Conservation (phyloP, 1,139 yeast species). For the Geotrichum candidum region DNA sequence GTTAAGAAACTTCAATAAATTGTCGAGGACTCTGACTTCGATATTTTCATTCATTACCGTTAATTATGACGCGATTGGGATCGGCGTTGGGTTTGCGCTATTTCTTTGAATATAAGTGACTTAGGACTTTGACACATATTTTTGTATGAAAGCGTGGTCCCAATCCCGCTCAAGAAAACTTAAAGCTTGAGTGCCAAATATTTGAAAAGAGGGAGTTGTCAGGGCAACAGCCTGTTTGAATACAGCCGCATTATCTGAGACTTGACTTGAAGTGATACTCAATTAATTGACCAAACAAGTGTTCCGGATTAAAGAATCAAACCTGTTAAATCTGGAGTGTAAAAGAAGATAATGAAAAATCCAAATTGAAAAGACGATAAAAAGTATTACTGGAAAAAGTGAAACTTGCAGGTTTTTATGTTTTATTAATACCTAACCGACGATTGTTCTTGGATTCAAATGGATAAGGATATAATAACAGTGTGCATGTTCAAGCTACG, state of each 20-base stretch:
- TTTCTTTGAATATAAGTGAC: neutral
- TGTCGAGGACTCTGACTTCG: neutral
- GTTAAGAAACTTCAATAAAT: neutral
- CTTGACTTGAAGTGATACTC: neutral
- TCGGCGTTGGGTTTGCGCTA: neutral
- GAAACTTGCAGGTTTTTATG: no score
- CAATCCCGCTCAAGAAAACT: neutral
- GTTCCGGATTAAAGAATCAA: neutral
- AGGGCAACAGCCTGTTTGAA: constrained; percentile 7
- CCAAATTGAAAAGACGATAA: no score
- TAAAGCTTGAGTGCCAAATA: neutral
- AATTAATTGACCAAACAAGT: neutral
- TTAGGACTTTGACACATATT: neutral
- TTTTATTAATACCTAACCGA: no score
- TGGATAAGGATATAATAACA: no score
- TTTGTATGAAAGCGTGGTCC: neutral
- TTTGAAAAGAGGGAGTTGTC: constrained; percentile 4
- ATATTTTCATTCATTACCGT: neutral
- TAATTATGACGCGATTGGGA: neutral
- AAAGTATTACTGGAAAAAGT: no score
- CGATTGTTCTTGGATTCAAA: no score
- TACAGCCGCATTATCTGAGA: neutral
- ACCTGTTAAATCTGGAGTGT: neutral
- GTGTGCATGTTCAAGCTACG: no score
- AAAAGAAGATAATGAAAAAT: no score